These are phyloP conservation scores for Coleophoma cylindrospora DNA, from an alignment of 2,329 filamentous ascomycete species.

Conservation along the genomic window DNA sequence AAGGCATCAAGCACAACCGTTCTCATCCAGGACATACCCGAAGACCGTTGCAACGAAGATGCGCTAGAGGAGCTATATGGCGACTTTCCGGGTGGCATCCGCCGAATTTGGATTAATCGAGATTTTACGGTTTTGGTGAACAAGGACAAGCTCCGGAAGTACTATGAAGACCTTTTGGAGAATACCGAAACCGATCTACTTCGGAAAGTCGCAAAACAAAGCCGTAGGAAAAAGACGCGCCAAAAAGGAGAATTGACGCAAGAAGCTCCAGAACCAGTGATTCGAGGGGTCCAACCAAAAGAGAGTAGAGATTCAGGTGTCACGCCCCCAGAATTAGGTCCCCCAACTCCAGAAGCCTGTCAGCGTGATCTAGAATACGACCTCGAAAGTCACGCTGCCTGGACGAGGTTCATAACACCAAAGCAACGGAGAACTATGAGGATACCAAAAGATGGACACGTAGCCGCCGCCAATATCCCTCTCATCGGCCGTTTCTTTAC, in stretches of 20 bases:
- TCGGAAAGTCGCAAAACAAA: constrained; percentile 10
- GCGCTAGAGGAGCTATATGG: constrained; percentile 24
- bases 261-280: constrained; percentile 6
- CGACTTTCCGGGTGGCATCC: constrained; percentile 23
- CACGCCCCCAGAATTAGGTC: constrained; percentile 9
- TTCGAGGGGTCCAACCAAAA: constrained; percentile 6
- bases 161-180: constrained; percentile 23
- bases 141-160: constrained; percentile 20
- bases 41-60: constrained; percentile 19
- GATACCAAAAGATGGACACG: constrained; percentile 14
- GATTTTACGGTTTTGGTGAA: constrained; percentile 21
- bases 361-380: constrained; percentile 13
- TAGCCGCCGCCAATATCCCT: constrained; percentile 14
- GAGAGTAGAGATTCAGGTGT: constrained; percentile 5
- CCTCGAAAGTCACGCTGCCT: constrained; percentile 16
- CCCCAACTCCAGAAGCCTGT: constrained; percentile 10
- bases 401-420: constrained; percentile 16
- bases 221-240: constrained; percentile 5
- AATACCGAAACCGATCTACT: constrained; percentile 19
- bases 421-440: constrained; percentile 17
- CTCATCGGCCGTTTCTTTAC: constrained; percentile 17
- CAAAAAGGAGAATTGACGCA: constrained; percentile 5
- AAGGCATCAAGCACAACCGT: constrained; percentile 25
- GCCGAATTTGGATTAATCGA: constrained; percentile 27
- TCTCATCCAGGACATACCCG: constrained; percentile 27